Evolutionary conservation across 2,329 filamentous ascomycete species (phyloP).

Genomic region (Coniochaeta hoffmannii): DNA sequence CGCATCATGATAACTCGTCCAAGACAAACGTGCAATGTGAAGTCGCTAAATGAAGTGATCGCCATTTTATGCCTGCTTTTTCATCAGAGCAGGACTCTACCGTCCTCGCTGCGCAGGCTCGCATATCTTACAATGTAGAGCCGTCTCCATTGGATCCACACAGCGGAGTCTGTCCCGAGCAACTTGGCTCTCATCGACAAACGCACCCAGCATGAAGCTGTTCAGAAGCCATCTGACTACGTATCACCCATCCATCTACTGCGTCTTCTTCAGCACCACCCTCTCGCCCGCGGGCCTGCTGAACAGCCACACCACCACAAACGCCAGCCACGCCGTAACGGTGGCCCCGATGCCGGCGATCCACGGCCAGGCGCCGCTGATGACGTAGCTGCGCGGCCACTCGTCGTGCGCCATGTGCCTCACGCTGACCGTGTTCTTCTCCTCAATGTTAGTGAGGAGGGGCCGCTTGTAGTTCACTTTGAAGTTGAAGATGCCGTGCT

Average conservation of each 20-base stretch:
- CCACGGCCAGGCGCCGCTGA: slow-evolving; percentile 91
- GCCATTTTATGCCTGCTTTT: background rate
- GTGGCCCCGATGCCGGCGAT: slow-evolving; percentile 82
- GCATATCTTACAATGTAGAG: slow-evolving; percentile 1
- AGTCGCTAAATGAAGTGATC: background rate
- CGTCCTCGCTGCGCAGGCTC: background rate
- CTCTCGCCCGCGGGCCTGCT: slow-evolving; percentile 37
- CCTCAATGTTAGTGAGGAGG: slow-evolving; percentile 81
- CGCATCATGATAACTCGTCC: too few species aligned
- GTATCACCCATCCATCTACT: slow-evolving; percentile 22
- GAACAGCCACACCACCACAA: slow-evolving; percentile 84
- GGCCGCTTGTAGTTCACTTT: slow-evolving; percentile 94
- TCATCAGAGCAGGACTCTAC: background rate
- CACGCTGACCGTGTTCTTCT: slow-evolving; percentile 92
- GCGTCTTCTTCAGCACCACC: slow-evolving; percentile 36
- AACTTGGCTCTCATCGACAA: background rate
- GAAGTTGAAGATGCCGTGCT: slow-evolving; percentile 99
- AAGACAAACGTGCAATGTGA: too few species aligned
- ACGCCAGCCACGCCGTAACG: slow-evolving; percentile 73
- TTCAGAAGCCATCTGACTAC: background rate
- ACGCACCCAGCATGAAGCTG: background rate
- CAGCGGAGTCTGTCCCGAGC: background rate
- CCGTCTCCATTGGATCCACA: background rate
- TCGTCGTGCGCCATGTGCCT: slow-evolving; percentile 97
- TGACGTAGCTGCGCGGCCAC: slow-evolving; percentile 84